phyloP scores from a whole-genome alignment of 1,139 yeast species.

The Geotrichum klebahnii region DNA sequence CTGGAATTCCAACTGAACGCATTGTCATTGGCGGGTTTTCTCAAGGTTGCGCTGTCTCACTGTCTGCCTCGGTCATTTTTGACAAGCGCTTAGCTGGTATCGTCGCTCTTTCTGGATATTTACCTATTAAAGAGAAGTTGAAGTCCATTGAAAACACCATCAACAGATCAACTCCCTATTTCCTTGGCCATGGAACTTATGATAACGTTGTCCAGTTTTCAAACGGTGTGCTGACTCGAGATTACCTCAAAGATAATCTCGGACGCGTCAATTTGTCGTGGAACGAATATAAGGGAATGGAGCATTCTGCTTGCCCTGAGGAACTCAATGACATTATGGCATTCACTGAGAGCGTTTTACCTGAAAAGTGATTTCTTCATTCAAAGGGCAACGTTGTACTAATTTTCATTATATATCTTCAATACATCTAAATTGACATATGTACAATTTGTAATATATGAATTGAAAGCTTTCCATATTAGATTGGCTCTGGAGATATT shows the following conservation, averaged over 20 bases:
- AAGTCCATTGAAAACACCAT: conserved; percentile 32
- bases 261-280: conserved; percentile 56
- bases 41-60: conserved; percentile 83
- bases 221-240: conserved; percentile 47
- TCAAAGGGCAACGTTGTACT: too few species aligned
- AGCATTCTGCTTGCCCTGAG: conserved; percentile 62
- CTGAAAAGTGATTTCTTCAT: conserved; percentile 20
- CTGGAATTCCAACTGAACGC: conserved; percentile 63
- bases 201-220: conserved; percentile 62
- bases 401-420: too few species aligned
- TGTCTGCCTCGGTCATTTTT: conserved; percentile 46
- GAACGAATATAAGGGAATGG: conserved; percentile 59
- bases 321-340: conserved; percentile 58
- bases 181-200: conserved; percentile 80
- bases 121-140: conserved; percentile 49
- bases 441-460: too few species aligned
- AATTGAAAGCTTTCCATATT: too few species aligned
- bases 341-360: conserved; percentile 46
- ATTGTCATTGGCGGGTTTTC: conserved; percentile 90
- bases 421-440: too few species aligned
- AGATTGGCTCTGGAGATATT: too few species aligned
- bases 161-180: conserved; percentile 68
- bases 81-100: conserved; percentile 73
- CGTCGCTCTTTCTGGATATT: conserved; percentile 73
- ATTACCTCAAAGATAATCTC: conserved; percentile 42